Conservation (phyloP, 306 rosid genomes). For the Quercus alba region DNA sequence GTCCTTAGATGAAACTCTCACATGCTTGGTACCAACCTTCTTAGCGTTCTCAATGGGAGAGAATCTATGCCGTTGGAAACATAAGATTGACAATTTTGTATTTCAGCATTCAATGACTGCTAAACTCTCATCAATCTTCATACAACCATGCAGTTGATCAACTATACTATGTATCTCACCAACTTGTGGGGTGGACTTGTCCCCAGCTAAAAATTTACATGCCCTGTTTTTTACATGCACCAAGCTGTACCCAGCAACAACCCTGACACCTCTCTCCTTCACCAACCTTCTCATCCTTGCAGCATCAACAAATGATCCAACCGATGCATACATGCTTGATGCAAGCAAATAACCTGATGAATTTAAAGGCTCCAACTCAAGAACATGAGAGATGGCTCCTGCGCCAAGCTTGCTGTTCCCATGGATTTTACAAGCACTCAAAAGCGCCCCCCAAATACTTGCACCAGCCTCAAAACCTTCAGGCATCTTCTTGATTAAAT, state of each 20-base stretch:
- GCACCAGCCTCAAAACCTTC: constrained; percentile 28
- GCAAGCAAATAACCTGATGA: constrained; percentile 42
- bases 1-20: too few species aligned
- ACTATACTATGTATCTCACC: constrained; percentile 16
- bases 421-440: constrained; percentile 40
- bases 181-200: constrained; percentile 23
- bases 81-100: not conserved
- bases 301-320: constrained; percentile 26
- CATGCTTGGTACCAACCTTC: too few species aligned
- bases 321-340: constrained; percentile 29
- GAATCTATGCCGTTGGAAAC: not conserved
- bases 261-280: constrained; percentile 37
- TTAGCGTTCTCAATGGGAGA: too few species aligned
- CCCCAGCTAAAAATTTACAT: constrained; percentile 42
- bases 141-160: constrained; percentile 29
- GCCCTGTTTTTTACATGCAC: constrained; percentile 29
- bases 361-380: constrained; percentile 29
- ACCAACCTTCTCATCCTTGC: constrained; percentile 38
- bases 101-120: not conserved
- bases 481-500: constrained; percentile 37
- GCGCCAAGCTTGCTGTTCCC: constrained; percentile 21
- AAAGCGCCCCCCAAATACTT: constrained; percentile 39
- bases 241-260: constrained; percentile 41
- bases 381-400: constrained; percentile 28
- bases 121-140: constrained; percentile 19